These are phyloP conservation scores for Tylopilus plumbeoviolaceoides DNA, from an alignment of 768 basidiomycete species.

Conservation along the genomic window DNA sequence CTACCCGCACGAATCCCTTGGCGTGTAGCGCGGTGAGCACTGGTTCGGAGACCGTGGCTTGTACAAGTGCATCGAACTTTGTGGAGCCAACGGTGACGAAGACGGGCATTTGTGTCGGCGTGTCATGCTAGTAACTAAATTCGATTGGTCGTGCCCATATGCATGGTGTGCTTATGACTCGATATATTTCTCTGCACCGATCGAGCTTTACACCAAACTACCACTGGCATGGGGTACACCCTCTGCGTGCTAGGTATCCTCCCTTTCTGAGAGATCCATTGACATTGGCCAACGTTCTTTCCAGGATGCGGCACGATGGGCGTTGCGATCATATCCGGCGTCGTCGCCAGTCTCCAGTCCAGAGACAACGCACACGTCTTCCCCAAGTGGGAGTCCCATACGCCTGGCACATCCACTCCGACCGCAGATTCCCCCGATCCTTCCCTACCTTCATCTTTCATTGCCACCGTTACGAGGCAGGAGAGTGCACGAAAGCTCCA, in stretches of 20 bases:
- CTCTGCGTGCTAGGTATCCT: constrained; percentile 75
- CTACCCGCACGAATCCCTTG: constrained; percentile 56
- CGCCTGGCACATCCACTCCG: constrained; percentile 73
- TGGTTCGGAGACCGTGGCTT: constrained; percentile 50
- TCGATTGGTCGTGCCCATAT: not conserved
- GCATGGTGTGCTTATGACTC: constrained; percentile 8
- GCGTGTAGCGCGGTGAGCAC: constrained; percentile 51
- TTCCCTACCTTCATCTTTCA: constrained; percentile 73
- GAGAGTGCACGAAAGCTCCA: constrained; percentile 69
- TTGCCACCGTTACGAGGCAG: constrained; percentile 81
- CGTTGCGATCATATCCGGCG: constrained; percentile 89
- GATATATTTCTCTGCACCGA: not conserved
- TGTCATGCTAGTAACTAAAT: not conserved
- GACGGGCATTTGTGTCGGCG: constrained; percentile 30
- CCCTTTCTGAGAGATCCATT: constrained; percentile 7
- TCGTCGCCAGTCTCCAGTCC: constrained; percentile 75
- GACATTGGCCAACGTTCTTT: constrained; percentile 14
- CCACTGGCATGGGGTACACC: constrained; percentile 93
- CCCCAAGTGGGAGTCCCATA: constrained; percentile 65
- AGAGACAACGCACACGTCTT: constrained; percentile 28
- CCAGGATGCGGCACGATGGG: constrained; percentile 99
- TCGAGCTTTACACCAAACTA: not conserved
- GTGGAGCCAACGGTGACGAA: constrained; percentile 93
- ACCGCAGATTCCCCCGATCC: constrained; percentile 50
- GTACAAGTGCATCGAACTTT: constrained; percentile 71